These are phyloP conservation scores for Starmerella bacillaris DNA, from an alignment of 805 yeast genomes.

Conservation along the genomic window DNA sequence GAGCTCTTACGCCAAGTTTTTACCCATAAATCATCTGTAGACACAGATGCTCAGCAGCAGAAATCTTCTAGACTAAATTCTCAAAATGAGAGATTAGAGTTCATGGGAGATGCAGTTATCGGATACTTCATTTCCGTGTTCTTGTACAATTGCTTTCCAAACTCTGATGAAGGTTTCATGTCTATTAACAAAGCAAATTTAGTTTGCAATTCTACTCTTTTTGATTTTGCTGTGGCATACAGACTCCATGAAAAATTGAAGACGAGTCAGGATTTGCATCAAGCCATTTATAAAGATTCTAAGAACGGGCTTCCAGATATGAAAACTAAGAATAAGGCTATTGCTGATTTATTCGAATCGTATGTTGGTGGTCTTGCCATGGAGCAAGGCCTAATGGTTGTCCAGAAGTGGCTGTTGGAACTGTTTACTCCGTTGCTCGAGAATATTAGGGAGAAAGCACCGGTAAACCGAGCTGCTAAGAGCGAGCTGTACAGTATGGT, in stretches of 20 bases:
- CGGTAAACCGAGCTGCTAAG: slow-evolving; percentile 49
- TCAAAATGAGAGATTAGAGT: slow-evolving; percentile 79
- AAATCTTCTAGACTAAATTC: slow-evolving; percentile 38
- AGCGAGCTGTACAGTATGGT: slow-evolving; percentile 49
- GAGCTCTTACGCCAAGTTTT: slow-evolving; percentile 53
- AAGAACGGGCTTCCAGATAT: slow-evolving; percentile 1
- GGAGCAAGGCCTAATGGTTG: slow-evolving; percentile 17
- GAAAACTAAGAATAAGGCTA: slow-evolving; percentile 32
- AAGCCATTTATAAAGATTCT: slow-evolving; percentile 4
- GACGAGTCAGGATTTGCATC: slow-evolving; percentile 14
- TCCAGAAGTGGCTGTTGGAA: slow-evolving; percentile 21
- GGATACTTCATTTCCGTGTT: slow-evolving; percentile 55
- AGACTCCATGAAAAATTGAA: slow-evolving; percentile 31
- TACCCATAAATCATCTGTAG: slow-evolving; percentile 38
- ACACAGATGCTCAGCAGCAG: slow-evolving; percentile 34
- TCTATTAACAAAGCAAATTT: slow-evolving; percentile 51
- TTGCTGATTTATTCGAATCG: slow-evolving; percentile 87
- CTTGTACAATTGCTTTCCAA: slow-evolving; percentile 46
- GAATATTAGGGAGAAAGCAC: slow-evolving; percentile 20
- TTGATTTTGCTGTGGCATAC: slow-evolving; percentile 52
- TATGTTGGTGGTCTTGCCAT: slow-evolving; percentile 63
- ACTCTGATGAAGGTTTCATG: slow-evolving; percentile 62
- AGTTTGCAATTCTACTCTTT: slow-evolving; percentile 54
- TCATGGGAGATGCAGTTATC: slow-evolving; percentile 73
- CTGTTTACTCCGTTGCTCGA: slow-evolving; percentile 23